A percentile compares a stretch with the other conserved stretches of the same genome.
Conservation (phyloP, 2,329 filamentous ascomycete species). For the Fusarium buxicola region DNA sequence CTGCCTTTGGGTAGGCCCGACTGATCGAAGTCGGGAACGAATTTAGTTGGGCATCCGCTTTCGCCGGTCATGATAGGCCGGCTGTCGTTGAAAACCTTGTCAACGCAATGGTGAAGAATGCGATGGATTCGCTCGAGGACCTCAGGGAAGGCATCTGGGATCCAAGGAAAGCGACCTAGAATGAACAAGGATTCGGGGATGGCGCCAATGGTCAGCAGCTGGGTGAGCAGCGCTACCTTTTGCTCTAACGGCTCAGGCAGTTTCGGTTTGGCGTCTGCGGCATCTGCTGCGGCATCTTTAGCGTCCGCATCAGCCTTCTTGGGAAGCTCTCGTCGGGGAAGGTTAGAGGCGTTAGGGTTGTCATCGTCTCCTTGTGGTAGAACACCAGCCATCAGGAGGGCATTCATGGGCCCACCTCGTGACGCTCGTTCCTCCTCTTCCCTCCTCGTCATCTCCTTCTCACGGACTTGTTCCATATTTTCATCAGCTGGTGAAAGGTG, state of each 20-base stretch:
- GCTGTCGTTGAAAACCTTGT: constrained; percentile 72
- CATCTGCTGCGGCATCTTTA: constrained; percentile 58
- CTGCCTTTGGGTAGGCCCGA: constrained; percentile 75
- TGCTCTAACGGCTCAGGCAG: constrained; percentile 84
- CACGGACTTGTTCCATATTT: constrained; percentile 79
- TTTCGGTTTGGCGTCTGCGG: constrained; percentile 61
- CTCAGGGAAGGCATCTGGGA: constrained; percentile 86
- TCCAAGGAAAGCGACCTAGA: constrained; percentile 91
- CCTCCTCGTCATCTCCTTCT: constrained; percentile 78
- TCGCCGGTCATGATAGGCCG: constrained; percentile 49
- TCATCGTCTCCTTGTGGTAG: constrained; percentile 78
- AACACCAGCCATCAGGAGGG: constrained; percentile 86
- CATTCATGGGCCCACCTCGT: constrained; percentile 81
- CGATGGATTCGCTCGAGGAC: constrained; percentile 85
- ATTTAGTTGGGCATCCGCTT: constrained; percentile 57
- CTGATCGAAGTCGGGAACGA: constrained; percentile 68
- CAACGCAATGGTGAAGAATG: constrained; percentile 83
- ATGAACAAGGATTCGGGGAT: constrained; percentile 94
- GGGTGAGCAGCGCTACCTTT: constrained; percentile 85
- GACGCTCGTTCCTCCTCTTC: constrained; percentile 80
- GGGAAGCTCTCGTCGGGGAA: constrained; percentile 62
- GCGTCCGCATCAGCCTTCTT: constrained; percentile 65
- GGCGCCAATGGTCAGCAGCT: constrained; percentile 89
- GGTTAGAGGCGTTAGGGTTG: constrained; percentile 60
- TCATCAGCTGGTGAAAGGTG: constrained; percentile 90